A percentile compares a stretch with the other conserved stretches of the same genome.
phyloP scores from a whole-genome alignment of 192 early-diverging fungal genomes.

The Globomyces pollinis-pini region DNA sequence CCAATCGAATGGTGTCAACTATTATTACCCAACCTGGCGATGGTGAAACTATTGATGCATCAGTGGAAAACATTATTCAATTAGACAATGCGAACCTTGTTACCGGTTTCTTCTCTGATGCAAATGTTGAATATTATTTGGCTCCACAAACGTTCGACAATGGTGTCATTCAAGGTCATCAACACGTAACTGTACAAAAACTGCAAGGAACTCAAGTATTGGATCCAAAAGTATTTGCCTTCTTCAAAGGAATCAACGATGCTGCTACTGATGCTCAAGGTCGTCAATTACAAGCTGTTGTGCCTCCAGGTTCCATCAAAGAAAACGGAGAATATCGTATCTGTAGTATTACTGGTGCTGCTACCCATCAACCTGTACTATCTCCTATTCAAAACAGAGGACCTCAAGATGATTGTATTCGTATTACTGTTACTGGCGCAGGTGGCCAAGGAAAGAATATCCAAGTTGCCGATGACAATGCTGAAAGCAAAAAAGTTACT shows the following conservation, averaged over 20 bases:
- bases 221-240: constrained; percentile 3
- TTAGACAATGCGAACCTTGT: constrained; percentile 5
- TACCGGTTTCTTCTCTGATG: background rate
- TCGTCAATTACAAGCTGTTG: constrained; percentile 11
- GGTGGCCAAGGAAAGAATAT: no score
- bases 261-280: constrained; percentile 16
- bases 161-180: constrained; percentile 37
- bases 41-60: constrained; percentile 13
- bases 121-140: constrained; percentile 23
- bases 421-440: constrained; percentile 14
- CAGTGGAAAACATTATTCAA: background rate
- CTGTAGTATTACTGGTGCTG: constrained; percentile 28
- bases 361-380: constrained; percentile 30
- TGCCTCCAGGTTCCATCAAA: constrained; percentile 24
- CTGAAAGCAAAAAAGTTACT: constrained; percentile 19
- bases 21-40: constrained; percentile 23
- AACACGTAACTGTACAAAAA: constrained; percentile 36
- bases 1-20: constrained; percentile 23
- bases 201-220: background rate
- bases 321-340: constrained; percentile 14
- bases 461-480: no score
- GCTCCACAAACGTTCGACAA: constrained; percentile 29
- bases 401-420: constrained; percentile 36
- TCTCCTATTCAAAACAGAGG: constrained; percentile 35
- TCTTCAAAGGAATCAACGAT: constrained; percentile 29